A percentile compares a stretch with the other conserved stretches of the same genome.
Evolutionary conservation across 2,329 filamentous ascomycete species (phyloP).

Genomic region (Aspergillus piperis): DNA sequence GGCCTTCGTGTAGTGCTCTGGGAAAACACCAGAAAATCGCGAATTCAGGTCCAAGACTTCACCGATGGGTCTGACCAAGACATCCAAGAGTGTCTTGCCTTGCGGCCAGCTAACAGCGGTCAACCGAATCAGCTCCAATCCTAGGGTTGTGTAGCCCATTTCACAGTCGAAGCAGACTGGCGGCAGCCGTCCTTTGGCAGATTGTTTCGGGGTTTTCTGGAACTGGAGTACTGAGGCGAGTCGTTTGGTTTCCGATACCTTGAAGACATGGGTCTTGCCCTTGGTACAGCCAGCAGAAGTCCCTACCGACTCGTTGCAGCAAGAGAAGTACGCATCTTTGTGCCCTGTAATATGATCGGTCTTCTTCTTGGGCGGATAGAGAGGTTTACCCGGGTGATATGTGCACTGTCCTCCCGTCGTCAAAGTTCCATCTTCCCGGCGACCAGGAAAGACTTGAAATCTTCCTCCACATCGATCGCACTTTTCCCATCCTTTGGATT

Average conservation of each 20-base stretch:
- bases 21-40: conserved; percentile 82
- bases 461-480: conserved; percentile 84
- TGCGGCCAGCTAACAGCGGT: conserved; percentile 87
- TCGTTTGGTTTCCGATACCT: conserved; percentile 72
- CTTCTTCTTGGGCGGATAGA: conserved; percentile 57
- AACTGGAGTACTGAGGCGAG: conserved; percentile 81
- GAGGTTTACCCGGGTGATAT: conserved; percentile 75
- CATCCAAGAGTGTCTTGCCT: conserved; percentile 73
- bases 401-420: conserved; percentile 76
- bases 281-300: conserved; percentile 73
- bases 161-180: conserved; percentile 90
- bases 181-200: conserved; percentile 28
- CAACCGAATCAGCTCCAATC: conserved; percentile 84
- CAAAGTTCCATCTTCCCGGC: conserved; percentile 72
- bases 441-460: conserved; percentile 89
- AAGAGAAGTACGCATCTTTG: conserved; percentile 67
- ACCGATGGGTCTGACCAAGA: conserved; percentile 80
- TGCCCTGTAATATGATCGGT: conserved; percentile 59
- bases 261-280: conserved; percentile 79
- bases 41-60: conserved; percentile 89
- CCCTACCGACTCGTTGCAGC: conserved; percentile 75
- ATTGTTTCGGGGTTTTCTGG: conserved; percentile 64
- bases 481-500: conserved; percentile 75
- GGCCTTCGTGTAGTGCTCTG: conserved; percentile 73
- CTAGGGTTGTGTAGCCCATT: conserved; percentile 91